Percentiles rank a stretch among this genome's conserved stretches.
phyloP scores from a whole-genome alignment of 306 rosid genomes.

The Psophocarpus tetragonolobus region DNA sequence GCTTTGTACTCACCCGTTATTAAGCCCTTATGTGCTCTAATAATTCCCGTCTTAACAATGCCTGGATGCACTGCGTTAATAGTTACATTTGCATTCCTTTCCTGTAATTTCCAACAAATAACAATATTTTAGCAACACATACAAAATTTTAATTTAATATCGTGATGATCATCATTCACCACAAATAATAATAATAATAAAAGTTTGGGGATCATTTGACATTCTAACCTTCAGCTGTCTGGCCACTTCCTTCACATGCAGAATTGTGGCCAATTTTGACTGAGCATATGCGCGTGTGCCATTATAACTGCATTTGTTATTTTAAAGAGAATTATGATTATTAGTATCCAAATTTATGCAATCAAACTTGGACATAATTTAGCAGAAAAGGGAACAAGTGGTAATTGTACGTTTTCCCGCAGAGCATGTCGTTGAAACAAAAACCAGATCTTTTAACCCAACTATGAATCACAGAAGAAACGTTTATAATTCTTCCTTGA shows the following conservation, averaged over 20 bases:
- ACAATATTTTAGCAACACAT: neutral
- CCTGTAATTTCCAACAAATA: constrained; percentile 43
- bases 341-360: constrained; percentile 10
- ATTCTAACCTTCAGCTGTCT: constrained; percentile 75
- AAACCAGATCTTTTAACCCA: constrained; percentile 79
- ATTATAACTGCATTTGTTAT: constrained; percentile 68
- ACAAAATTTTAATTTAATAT: neutral
- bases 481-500: constrained; percentile 85
- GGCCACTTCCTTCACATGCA: constrained; percentile 83
- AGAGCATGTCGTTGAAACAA: constrained; percentile 67
- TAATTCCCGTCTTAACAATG: constrained; percentile 81
- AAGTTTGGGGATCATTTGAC: neutral
- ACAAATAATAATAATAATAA: neutral
- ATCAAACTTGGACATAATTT: neutral
- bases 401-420: constrained; percentile 60
- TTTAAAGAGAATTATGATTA: neutral
- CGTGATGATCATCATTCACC: neutral
- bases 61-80: constrained; percentile 95
- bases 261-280: constrained; percentile 79
- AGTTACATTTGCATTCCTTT: constrained; percentile 82
- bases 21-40: constrained; percentile 79
- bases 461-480: constrained; percentile 77
- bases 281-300: constrained; percentile 91
- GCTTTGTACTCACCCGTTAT: constrained; percentile 55
- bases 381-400: constrained; percentile 3